phyloP scores from a whole-genome alignment of 2,329 filamentous ascomycete species.

The Rosellinia necatrix region DNA sequence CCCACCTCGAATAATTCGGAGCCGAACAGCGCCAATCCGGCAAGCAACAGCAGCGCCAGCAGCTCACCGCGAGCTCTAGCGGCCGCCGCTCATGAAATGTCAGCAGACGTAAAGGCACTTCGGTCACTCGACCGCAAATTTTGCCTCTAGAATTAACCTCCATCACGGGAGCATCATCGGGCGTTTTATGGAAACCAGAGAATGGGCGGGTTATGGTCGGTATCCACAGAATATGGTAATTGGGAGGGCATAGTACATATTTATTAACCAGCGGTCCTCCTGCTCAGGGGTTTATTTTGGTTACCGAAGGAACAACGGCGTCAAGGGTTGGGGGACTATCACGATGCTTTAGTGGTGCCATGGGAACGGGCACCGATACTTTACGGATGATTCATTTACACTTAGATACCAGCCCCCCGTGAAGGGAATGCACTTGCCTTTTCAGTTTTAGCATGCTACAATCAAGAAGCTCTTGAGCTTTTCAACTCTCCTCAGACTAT shows the following conservation, averaged over 20 bases:
- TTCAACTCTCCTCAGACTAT: too few relatives aligned
- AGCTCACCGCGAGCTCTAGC: constrained; percentile 54
- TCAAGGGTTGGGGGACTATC: constrained; percentile 3
- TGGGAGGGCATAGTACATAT: constrained; percentile 5
- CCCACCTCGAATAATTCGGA: constrained; percentile 53
- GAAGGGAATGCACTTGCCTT: neutral
- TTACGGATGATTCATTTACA: constrained; percentile 6
- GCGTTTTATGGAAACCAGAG: constrained; percentile 29
- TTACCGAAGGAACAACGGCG: constrained; percentile 13
- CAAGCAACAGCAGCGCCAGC: constrained; percentile 47
- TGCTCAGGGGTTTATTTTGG: neutral
- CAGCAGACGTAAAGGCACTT: constrained; percentile 67
- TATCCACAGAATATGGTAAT: constrained; percentile 22
- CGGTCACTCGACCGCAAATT: constrained; percentile 68
- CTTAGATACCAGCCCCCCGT: constrained; percentile 9
- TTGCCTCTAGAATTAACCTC: constrained; percentile 38
- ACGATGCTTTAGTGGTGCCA: too few relatives aligned
- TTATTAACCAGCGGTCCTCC: neutral
- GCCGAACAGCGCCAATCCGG: constrained; percentile 50
- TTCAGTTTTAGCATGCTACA: too few relatives aligned
- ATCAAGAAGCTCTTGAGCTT: too few relatives aligned
- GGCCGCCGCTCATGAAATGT: constrained; percentile 35
- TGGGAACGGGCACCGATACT: too few relatives aligned
- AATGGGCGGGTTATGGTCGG: neutral
- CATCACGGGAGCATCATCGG: constrained; percentile 28